These are phyloP conservation scores for Leishmania lainsoni DNA, from an alignment of 208 protist genomes.

Conservation along the genomic window DNA sequence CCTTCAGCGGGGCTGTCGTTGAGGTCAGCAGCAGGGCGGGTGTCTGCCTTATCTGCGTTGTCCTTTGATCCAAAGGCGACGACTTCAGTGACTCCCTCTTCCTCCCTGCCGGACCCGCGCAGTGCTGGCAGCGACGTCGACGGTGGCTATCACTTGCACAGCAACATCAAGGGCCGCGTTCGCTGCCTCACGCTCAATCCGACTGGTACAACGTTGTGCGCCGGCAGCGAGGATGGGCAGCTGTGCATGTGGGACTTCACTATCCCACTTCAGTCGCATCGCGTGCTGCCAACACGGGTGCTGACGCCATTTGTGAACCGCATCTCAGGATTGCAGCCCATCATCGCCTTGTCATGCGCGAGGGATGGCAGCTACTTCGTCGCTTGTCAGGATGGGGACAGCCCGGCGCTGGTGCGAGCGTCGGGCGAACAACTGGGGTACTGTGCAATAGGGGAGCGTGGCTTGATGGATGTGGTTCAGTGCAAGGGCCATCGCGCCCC, in stretches of 20 bases:
- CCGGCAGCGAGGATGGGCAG: conserved; percentile 70
- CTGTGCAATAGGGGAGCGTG: conserved; percentile 77
- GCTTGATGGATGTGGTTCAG: conserved; percentile 68
- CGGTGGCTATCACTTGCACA: conserved; percentile 37
- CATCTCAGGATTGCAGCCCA: conserved; percentile 74
- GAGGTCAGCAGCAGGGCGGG: neutral
- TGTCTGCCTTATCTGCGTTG: neutral
- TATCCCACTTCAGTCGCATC: conserved; percentile 37
- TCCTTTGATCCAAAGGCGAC: neutral
- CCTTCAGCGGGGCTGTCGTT: neutral
- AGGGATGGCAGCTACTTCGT: conserved; percentile 65
- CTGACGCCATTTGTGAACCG: conserved; percentile 85
- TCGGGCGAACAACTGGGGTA: conserved; percentile 65
- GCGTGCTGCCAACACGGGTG: conserved; percentile 60
- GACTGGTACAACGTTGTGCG: conserved; percentile 54
- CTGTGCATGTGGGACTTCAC: conserved; percentile 84
- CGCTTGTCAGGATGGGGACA: conserved; percentile 81
- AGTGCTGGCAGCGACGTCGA: neutral
- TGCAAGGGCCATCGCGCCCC: conserved; percentile 74
- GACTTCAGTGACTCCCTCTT: neutral
- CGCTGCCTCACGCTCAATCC: conserved; percentile 62
- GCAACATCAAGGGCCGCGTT: conserved; percentile 54
- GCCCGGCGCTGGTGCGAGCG: conserved; percentile 55
- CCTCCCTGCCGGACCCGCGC: neutral
- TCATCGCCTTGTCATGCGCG: conserved; percentile 54